phyloP scores from a whole-genome alignment of 208 protist species.

The Leishmania major region DNA sequence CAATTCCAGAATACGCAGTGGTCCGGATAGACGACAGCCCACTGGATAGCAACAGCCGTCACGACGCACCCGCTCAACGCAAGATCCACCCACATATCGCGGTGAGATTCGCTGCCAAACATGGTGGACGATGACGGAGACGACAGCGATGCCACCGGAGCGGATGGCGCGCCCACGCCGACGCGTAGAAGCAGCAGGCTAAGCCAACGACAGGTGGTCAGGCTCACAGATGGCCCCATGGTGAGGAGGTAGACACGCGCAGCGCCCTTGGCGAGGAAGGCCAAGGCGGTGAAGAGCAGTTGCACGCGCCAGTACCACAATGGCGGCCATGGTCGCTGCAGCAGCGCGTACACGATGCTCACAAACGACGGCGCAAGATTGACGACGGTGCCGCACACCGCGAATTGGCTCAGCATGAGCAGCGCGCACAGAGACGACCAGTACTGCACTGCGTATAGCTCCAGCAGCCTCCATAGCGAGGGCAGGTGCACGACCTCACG shows the following conservation, averaged over 20 bases:
- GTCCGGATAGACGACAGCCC: slow-evolving; percentile 22
- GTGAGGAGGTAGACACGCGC: slow-evolving; percentile 10
- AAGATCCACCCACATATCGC: slow-evolving; percentile 23
- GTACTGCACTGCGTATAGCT: slow-evolving; percentile 26
- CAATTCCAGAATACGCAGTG: not conserved
- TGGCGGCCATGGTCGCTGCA: slow-evolving; percentile 45
- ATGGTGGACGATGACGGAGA: not conserved
- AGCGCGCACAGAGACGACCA: slow-evolving; percentile 39
- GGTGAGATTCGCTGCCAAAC: not conserved
- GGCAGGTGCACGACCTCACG: not conserved
- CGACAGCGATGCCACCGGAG: not conserved
- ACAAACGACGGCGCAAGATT: slow-evolving; percentile 46
- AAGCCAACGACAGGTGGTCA: slow-evolving; percentile 3
- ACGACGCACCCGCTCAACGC: slow-evolving; percentile 16
- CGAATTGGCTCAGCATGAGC: slow-evolving; percentile 43
- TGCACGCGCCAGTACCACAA: slow-evolving; percentile 27
- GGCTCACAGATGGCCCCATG: not conserved
- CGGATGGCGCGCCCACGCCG: not conserved
- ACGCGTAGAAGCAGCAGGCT: slow-evolving; percentile 8
- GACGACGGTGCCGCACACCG: slow-evolving; percentile 38
- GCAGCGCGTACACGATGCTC: slow-evolving; percentile 32
- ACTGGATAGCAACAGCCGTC: slow-evolving; percentile 15
- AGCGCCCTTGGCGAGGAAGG: slow-evolving; percentile 38
- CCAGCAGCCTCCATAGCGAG: not conserved
- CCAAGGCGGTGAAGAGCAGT: slow-evolving; percentile 26